Base-by-base conservation (phyloP, 2,329 filamentous ascomycete species). In the Coniochaeta sp. region DNA sequence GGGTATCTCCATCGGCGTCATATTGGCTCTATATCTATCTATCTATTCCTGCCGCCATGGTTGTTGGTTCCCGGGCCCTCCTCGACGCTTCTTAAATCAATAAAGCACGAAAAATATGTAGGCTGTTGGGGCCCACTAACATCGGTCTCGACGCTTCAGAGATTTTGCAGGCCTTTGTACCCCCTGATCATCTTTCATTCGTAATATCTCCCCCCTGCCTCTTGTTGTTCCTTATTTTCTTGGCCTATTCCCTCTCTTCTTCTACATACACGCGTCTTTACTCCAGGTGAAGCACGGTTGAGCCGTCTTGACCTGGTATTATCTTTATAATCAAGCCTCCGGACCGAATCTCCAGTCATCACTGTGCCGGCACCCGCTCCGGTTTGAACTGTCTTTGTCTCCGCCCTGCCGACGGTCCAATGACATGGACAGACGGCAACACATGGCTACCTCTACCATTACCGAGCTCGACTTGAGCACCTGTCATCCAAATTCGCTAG, bases 391-490 rank as follows among this genome's bases (percentile, higher is more conserved):
- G 14, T 16, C 22, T 31, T 31, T 52, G 47, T 52, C n/a, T 22
- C 43, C 52, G 47, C 26, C 57, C 26, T 9, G 28, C 22, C 31
- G 22, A 22, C 36, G 52, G 59, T 58, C 70, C 67, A 71, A 73
- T 72, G 68, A 68, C 58, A 74, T 73, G 71, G 71, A 69, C 63
- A 64, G 61, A 54, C 68, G 69, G 40, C 66, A 69, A 63, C 73
- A 76, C 69, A 72, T 74, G 65, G 70, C 69, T 22, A 59, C 65
- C 60, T 71, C 59, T 17, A 63, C 63, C 62, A 72, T 81, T 67
- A 73, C 76, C 65, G 79, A 82, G 74, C 76, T 82, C 64, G 76
- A 83, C 66, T 70, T 84, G 66, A 78, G 77, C 64, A 72, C 74
- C 59, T 79, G 74, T 62, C 73, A 77, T 60, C 72, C 76, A 52